Evolutionary conservation across 1,284 basidiomycete species (phyloP), one percentile per base, ranked within the genome.

Genomic region (Athelia psychrophila): DNA sequence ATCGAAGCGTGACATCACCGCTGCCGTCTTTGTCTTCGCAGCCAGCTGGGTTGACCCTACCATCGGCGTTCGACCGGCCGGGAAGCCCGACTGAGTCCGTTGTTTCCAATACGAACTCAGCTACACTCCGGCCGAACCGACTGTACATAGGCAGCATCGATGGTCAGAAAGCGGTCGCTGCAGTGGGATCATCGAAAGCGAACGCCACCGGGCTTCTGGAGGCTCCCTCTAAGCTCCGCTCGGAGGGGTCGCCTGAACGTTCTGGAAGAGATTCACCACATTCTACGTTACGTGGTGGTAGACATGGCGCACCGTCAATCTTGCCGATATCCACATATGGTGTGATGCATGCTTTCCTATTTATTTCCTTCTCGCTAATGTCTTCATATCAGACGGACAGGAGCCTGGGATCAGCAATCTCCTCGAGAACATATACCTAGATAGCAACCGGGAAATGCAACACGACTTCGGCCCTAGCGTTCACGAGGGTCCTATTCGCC

Each of bases 381-480:
- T 50, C n/a, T 24, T 54, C 53, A 22, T n/a, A n/a, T n/a, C 57
- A 91, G 94, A 96, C 60, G 90, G 90, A 0, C 87, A 90, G 61
- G 94, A 96, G 61, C 83, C 87, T 22, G 90, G 90, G 2, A 90
- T 97, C 56, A 88, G 83, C 62, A 88, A 91, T 50, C 73, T 94
- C 15, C 75, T 98, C 15, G 94, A 97, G 62, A 88, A 91, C 50
- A 75, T 95, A n/a, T 95, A 94, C 64, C 74, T 93, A 46, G 92
- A 95, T 63, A 92, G 87, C 58, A 22, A 42, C n/a, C 84, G 87
- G 30, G 92, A 95, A 58, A 77, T 93, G 1, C 83, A 93, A 54
- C 78, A 87, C 33, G 94, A 98, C 63, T 95, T 98, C 63, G 95
- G 94, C 3, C 93, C 94, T 1, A 82, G 80, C 48, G 82, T 95